phyloP scores from a whole-genome alignment of 2,329 filamentous ascomycete genomes.

The Dactylonectria estremocensis region DNA sequence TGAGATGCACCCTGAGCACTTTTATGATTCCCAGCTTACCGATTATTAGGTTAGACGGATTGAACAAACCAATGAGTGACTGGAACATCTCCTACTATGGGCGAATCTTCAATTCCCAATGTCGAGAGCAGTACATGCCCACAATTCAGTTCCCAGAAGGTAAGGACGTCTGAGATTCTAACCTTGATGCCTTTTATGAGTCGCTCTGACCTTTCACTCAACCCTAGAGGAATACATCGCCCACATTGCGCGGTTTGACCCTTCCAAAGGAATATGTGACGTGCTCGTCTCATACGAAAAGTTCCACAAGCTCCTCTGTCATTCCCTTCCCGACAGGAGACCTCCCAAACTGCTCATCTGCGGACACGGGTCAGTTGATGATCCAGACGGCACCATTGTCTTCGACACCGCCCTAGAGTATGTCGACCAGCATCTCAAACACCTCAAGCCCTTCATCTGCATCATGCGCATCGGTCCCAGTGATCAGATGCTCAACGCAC shows the following conservation, averaged over 20 bases:
- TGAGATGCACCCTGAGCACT: too few relatives aligned
- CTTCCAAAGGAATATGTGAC: constrained; percentile 85
- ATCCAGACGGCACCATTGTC: constrained; percentile 81
- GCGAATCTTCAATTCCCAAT: constrained; percentile 79
- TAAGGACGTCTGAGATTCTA: too few relatives aligned
- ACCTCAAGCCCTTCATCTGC: constrained; percentile 76
- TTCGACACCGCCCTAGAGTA: constrained; percentile 74
- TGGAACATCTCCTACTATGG: constrained; percentile 83
- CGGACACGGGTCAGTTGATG: constrained; percentile 87
- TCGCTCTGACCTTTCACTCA: too few relatives aligned
- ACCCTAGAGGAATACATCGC: constrained; percentile 73
- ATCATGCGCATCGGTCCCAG: constrained; percentile 84
- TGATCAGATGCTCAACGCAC: constrained; percentile 84
- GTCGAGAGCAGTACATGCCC: constrained; percentile 45
- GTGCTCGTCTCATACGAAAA: constrained; percentile 83
- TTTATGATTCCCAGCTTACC: constrained; percentile 75
- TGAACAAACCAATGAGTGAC: constrained; percentile 81
- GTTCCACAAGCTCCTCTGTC: constrained; percentile 74
- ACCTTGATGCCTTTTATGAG: too few relatives aligned
- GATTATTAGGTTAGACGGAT: constrained; percentile 82
- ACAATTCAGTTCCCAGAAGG: not conserved
- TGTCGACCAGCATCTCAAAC: constrained; percentile 73
- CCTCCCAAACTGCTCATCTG: constrained; percentile 76
- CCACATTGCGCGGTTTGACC: constrained; percentile 87
- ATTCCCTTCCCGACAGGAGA: too few relatives aligned